A percentile compares a stretch with the other conserved stretches of the same genome.
phyloP scores from a whole-genome alignment of 2,329 filamentous ascomycete genomes.

The Fusarium mexicanum region DNA sequence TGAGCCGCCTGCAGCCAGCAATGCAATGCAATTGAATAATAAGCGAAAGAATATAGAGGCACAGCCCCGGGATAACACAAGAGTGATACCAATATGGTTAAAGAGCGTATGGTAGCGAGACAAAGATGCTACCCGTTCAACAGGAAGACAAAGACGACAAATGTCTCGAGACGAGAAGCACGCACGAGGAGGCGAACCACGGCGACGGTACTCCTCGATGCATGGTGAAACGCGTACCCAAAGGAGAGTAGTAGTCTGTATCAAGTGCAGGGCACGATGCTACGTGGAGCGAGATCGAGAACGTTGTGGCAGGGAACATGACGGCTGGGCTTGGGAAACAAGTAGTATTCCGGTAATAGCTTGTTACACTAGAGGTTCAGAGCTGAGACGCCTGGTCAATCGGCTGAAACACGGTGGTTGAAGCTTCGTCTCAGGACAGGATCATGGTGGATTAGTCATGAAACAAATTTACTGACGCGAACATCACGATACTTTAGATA shows the following conservation, averaged over 20 bases:
- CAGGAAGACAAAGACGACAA: slow-evolving; percentile 22
- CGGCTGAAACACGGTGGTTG: slow-evolving; percentile 40
- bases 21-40: slow-evolving; percentile 7
- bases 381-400: slow-evolving; percentile 37
- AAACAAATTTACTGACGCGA: neutral
- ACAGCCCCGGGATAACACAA: slow-evolving; percentile 19
- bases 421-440: slow-evolving; percentile 26
- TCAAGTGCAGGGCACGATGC: slow-evolving; percentile 24
- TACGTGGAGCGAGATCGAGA: slow-evolving; percentile 23
- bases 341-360: slow-evolving; percentile 7
- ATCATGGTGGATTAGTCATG: neutral
- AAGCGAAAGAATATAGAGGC: slow-evolving; percentile 20
- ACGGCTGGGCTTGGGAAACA: slow-evolving; percentile 7
- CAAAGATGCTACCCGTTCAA: slow-evolving; percentile 18
- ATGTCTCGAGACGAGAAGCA: slow-evolving; percentile 11
- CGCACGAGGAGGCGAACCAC: slow-evolving; percentile 6
- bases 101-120: slow-evolving; percentile 22
- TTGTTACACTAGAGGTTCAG: slow-evolving; percentile 19
- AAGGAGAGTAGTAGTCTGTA: slow-evolving; percentile 7
- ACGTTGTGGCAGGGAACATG: slow-evolving; percentile 14
- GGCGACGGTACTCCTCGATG: slow-evolving; percentile 3
- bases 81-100: slow-evolving; percentile 29
- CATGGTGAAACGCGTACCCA: slow-evolving; percentile 27
- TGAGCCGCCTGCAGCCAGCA: slow-evolving; percentile 11
- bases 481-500: neutral